These are phyloP conservation scores for Globisporangium alternatum DNA, from an alignment of 352 stramenopile species.

Conservation along the genomic window DNA sequence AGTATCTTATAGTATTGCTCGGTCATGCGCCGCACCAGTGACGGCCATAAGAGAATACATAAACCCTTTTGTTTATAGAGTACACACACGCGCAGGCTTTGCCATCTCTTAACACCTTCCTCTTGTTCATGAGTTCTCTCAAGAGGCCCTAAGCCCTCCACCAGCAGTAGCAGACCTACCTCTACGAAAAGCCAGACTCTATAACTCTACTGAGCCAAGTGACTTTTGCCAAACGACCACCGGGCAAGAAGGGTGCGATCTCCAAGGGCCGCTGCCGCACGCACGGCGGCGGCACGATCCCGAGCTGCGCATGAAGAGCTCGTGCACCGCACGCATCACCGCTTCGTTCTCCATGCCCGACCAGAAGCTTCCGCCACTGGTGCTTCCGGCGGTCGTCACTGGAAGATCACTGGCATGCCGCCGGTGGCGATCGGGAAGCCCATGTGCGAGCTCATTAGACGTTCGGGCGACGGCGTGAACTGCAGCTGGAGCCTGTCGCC, in stretches of 20 bases:
- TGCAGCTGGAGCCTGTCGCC: slow-evolving; percentile 45
- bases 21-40: neutral
- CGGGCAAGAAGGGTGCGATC: too few relatives aligned
- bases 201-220: too few relatives aligned
- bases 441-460: slow-evolving; percentile 34
- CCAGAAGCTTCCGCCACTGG: slow-evolving; percentile 8
- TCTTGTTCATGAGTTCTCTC: neutral
- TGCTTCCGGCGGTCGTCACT: slow-evolving; percentile 2
- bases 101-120: neutral
- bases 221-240: too few relatives aligned
- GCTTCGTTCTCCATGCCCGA: slow-evolving; percentile 20
- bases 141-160: too few relatives aligned
- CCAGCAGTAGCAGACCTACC: too few relatives aligned
- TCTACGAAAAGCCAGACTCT: too few relatives aligned
- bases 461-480: slow-evolving; percentile 44
- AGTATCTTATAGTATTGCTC: slow-evolving; percentile 18
- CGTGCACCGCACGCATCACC: slow-evolving; percentile 47
- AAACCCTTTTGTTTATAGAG: slow-evolving; percentile 9
- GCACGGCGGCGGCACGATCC: slow-evolving; percentile 45
- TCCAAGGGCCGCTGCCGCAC: too few relatives aligned
- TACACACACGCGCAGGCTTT: slow-evolving; percentile 8
- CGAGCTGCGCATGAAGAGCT: slow-evolving; percentile 66
- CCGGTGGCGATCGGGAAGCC: slow-evolving; percentile 29
- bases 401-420: slow-evolving; percentile 16
- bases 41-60: slow-evolving; percentile 14